Evolutionary conservation across 768 basidiomycete genomes (phyloP).

Genomic region (Hypholoma fasciculare): DNA sequence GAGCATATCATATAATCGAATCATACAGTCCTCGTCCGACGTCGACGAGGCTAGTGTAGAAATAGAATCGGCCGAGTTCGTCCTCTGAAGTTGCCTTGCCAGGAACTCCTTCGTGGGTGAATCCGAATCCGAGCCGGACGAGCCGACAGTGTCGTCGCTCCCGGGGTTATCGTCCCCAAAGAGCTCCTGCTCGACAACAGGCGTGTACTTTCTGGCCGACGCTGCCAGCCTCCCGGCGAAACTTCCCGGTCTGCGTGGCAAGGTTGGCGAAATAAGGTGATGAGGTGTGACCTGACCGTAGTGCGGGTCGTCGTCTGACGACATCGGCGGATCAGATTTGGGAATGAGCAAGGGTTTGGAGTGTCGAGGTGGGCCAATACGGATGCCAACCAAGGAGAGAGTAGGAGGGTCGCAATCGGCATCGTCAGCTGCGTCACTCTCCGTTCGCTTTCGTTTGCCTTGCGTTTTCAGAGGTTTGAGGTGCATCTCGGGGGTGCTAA

Average conservation of each 20-base stretch:
- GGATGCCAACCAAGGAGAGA: constrained; percentile 9
- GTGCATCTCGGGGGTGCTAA: constrained; percentile 15
- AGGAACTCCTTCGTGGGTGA: constrained; percentile 26
- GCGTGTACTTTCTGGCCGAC: neutral
- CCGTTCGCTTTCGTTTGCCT: constrained; percentile 20
- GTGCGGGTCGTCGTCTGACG: constrained; percentile 68
- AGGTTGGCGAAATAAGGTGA: constrained; percentile 62
- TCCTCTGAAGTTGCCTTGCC: constrained; percentile 18
- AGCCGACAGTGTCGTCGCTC: constrained; percentile 26
- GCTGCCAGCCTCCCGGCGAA: neutral
- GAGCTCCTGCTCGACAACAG: constrained; percentile 8
- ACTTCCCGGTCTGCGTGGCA: constrained; percentile 16
- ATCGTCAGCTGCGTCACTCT: constrained; percentile 1
- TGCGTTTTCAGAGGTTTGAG: neutral
- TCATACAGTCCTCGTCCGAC: neutral
- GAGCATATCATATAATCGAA: neutral
- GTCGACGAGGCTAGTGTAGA: neutral
- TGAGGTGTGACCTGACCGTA: constrained; percentile 71
- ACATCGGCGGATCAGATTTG: constrained; percentile 21
- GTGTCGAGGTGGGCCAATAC: constrained; percentile 2
- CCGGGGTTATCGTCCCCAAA: constrained; percentile 17
- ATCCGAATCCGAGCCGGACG: constrained; percentile 19
- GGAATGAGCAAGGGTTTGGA: constrained; percentile 9
- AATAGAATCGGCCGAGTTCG: constrained; percentile 4
- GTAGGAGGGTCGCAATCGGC: neutral